These are phyloP conservation scores for Ciborinia camelliae DNA, from an alignment of 2,329 filamentous ascomycete genomes.

Conservation along the genomic window DNA sequence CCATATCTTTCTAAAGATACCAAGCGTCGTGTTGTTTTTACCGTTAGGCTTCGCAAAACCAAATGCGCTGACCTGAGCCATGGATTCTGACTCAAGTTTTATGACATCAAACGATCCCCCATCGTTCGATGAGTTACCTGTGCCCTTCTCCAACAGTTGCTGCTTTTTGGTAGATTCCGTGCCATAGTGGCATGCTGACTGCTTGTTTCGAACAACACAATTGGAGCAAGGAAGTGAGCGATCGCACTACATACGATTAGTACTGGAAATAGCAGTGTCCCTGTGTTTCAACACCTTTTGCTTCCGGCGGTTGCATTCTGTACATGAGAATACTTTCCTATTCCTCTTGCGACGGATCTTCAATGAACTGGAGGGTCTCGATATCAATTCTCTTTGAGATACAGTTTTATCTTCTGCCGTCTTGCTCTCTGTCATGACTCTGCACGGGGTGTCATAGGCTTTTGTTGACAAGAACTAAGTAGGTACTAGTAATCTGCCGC, in stretches of 20 bases:
- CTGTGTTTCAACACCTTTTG: slow-evolving; percentile 30
- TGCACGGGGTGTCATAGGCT: neutral
- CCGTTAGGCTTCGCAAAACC: slow-evolving; percentile 50
- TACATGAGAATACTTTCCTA: neutral
- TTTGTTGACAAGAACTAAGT: too few relatives aligned
- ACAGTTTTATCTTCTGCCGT: neutral
- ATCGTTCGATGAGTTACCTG: slow-evolving; percentile 21
- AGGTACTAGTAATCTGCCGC: too few relatives aligned
- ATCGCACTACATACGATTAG: slow-evolving; percentile 48
- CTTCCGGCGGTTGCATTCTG: slow-evolving; percentile 53
- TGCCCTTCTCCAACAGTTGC: slow-evolving; percentile 30
- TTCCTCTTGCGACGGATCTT: neutral
- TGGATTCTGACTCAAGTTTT: slow-evolving; percentile 29
- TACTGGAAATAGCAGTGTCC: neutral
- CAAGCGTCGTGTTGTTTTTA: slow-evolving; percentile 50
- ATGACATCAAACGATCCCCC: slow-evolving; percentile 22
- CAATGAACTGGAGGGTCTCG: neutral
- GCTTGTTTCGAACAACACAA: slow-evolving; percentile 54
- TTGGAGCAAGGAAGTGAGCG: slow-evolving; percentile 57
- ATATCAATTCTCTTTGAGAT: neutral
- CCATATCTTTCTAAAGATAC: slow-evolving; percentile 54
- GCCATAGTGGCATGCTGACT: slow-evolving; percentile 54
- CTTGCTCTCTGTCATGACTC: neutral
- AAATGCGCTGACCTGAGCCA: slow-evolving; percentile 39
- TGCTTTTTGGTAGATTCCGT: slow-evolving; percentile 36